A percentile compares a stretch with the other conserved stretches of the same genome.
Evolutionary conservation across 2,329 filamentous ascomycete species (phyloP).

Genomic region (Phialemoniopsis sp.): DNA sequence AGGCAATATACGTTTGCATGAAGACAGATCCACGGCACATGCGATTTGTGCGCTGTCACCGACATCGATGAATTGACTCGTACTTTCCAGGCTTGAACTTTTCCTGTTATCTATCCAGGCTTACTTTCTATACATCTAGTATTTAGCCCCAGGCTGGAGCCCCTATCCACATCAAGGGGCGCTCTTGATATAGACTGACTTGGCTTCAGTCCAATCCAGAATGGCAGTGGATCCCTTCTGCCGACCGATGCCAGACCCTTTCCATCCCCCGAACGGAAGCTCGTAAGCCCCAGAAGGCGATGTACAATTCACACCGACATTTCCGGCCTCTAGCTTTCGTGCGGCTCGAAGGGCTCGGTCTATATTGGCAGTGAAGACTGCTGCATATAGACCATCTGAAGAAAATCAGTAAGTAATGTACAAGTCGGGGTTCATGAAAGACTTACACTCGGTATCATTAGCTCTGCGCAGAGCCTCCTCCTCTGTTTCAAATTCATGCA

Average conservation of each 20-base stretch:
- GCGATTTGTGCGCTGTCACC: too few relatives aligned
- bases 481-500: slow-evolving; percentile 44
- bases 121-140: too few relatives aligned
- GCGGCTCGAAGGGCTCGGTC: slow-evolving; percentile 33
- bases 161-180: too few relatives aligned
- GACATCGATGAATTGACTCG: too few relatives aligned
- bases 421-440: too few relatives aligned
- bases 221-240: slow-evolving; percentile 39
- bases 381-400: slow-evolving; percentile 51
- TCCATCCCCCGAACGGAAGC: slow-evolving; percentile 38
- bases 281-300: slow-evolving; percentile 6
- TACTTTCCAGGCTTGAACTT: too few relatives aligned
- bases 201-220: slow-evolving; percentile 35
- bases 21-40: too few relatives aligned
- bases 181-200: slow-evolving; percentile 24
- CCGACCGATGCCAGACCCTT: slow-evolving; percentile 54
- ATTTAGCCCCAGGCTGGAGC: too few relatives aligned
- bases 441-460: slow-evolving; percentile 50
- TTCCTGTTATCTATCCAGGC: too few relatives aligned
- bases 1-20: too few relatives aligned
- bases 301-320: slow-evolving; percentile 37
- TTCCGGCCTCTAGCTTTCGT: slow-evolving; percentile 51
- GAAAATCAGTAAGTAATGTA: too few relatives aligned
- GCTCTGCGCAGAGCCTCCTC: slow-evolving; percentile 43
- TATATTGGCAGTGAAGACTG: slow-evolving; percentile 53